Evolutionary conservation across 164 flowering plant species (phyloP).

Genomic region (Saururus chinensis): DNA sequence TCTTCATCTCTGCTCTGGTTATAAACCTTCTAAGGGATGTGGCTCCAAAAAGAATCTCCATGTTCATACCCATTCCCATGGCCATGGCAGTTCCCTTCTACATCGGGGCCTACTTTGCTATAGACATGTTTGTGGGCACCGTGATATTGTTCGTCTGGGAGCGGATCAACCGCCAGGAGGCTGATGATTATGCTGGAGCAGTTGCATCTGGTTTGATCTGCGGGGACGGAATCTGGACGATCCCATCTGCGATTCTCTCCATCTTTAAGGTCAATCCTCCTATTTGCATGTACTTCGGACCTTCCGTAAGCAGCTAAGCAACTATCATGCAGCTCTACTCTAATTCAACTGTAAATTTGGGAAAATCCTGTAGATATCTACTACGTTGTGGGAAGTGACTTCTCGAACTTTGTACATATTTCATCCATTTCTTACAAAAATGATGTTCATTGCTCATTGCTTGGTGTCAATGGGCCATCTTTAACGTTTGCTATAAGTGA

Average conservation of each 20-base stretch:
- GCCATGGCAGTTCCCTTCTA: constrained; percentile 95
- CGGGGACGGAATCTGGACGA: constrained; percentile 95
- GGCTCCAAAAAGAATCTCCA: constrained; percentile 44
- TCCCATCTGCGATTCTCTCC: constrained; percentile 89
- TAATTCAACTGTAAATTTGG: neutral
- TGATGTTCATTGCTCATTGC: too few relatives aligned
- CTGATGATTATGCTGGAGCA: constrained; percentile 83
- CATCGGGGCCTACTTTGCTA: constrained; percentile 92
- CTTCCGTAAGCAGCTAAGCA: constrained; percentile 39
- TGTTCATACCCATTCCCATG: constrained; percentile 88
- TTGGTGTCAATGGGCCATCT: too few relatives aligned
- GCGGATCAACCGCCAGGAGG: constrained; percentile 44
- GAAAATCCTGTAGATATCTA: neutral
- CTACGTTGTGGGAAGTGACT: too few relatives aligned
- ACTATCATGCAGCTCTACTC: neutral
- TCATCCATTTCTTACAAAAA: too few relatives aligned
- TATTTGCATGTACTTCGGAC: constrained; percentile 89
- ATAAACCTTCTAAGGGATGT: constrained; percentile 73
- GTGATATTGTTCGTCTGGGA: constrained; percentile 88
- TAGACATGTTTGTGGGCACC: constrained; percentile 93
- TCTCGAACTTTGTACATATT: too few relatives aligned
- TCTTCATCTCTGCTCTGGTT: constrained; percentile 60
- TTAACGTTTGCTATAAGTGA: too few relatives aligned
- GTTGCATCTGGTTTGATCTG: constrained; percentile 96
- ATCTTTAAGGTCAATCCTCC: constrained; percentile 86